Evolutionary conservation across 148 eudicot species (phyloP).

Genomic region (Heliosperma pusillum): DNA sequence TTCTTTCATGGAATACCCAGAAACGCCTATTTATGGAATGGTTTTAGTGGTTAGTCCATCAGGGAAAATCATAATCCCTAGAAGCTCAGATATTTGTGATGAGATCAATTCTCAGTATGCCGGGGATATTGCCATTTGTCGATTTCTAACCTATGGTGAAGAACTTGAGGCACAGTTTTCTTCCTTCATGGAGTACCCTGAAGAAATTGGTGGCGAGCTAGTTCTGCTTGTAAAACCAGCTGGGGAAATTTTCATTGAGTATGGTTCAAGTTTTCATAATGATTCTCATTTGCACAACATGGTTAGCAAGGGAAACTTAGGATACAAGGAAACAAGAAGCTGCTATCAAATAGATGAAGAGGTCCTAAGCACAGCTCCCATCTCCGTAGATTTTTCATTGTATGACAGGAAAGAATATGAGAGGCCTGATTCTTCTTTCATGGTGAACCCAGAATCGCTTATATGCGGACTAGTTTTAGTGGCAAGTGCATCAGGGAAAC

Average conservation of each 20-base stretch:
- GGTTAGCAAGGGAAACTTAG: not conserved
- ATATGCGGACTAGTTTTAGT: conserved; percentile 7
- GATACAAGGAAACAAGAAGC: not conserved
- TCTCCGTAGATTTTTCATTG: not conserved
- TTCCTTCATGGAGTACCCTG: conserved; percentile 6
- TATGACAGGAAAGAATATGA: not conserved
- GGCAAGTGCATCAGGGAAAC: conserved; percentile 12
- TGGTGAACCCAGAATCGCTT: conserved; percentile 9
- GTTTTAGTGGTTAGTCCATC: conserved; percentile 11
- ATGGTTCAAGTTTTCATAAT: not conserved
- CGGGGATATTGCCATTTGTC: not conserved
- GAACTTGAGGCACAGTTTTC: not conserved
- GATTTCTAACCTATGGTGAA: not conserved
- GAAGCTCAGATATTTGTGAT: not conserved
- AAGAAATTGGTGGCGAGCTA: not conserved
- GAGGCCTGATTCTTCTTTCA: not conserved
- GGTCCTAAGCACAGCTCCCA: not conserved
- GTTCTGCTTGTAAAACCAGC: conserved; percentile 2
- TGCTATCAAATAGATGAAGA: not conserved
- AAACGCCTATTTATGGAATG: not conserved
- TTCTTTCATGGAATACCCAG: conserved; percentile 14
- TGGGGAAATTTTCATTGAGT: not conserved
- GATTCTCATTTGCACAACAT: not conserved
- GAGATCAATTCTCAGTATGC: not conserved
- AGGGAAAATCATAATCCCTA: not conserved